phyloP scores from a whole-genome alignment of 1,284 basidiomycete species.

The Sphaerobolus stellatus region DNA sequence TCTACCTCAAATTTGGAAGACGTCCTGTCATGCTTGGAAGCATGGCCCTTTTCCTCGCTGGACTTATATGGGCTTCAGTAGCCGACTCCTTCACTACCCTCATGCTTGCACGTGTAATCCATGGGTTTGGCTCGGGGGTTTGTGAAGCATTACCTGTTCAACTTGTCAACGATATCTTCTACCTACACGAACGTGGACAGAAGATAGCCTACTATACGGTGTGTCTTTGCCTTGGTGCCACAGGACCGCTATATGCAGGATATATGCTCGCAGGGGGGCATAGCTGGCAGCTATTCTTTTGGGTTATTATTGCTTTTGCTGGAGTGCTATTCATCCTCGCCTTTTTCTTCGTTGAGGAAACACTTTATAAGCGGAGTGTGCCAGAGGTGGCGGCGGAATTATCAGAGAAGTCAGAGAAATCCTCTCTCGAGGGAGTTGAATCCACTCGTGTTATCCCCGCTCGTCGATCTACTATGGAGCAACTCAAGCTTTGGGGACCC shows the following conservation, averaged over 20 bases:
- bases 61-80: conserved; percentile 3
- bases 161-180: conserved; percentile 14
- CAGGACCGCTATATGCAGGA: conserved; percentile 8
- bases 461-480: conserved; percentile 4
- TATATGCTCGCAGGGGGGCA: conserved; percentile 12
- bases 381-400: not conserved
- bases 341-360: conserved; percentile 13
- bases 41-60: conserved; percentile 7
- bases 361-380: conserved; percentile 4
- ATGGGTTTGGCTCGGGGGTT: conserved; percentile 12
- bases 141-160: conserved; percentile 12
- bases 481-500: conserved; percentile 10
- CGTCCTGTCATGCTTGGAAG: conserved; percentile 9
- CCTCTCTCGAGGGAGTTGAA: conserved; percentile 3
- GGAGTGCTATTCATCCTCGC: conserved; percentile 5
- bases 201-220: conserved; percentile 13
- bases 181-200: conserved; percentile 15
- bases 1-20: conserved; percentile 12
- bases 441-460: not conserved
- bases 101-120: conserved; percentile 15
- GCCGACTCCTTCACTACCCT: conserved; percentile 6
- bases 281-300: conserved; percentile 9
- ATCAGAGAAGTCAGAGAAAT: conserved; percentile 1
- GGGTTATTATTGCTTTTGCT: conserved; percentile 10
- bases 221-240: conserved; percentile 10